Conservation (phyloP, 2,329 filamentous ascomycete species). For the Emmonsiellopsis sp. region DNA sequence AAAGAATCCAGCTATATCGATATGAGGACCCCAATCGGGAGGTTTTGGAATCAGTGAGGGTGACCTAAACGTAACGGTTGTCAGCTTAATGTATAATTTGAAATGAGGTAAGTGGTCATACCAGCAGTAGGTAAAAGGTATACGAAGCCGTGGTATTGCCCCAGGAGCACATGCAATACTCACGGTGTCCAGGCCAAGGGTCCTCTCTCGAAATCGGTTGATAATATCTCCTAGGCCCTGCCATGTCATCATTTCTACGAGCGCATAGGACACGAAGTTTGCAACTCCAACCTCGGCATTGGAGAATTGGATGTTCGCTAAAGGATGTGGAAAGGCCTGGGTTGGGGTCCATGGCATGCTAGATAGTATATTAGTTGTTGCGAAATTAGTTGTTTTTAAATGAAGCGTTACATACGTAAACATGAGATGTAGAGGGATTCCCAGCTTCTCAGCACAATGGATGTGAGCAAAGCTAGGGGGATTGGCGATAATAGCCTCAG, state of each 20-base stretch:
- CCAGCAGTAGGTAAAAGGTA: slow-evolving; percentile 92
- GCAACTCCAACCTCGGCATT: slow-evolving; percentile 69
- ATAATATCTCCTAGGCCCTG: slow-evolving; percentile 86
- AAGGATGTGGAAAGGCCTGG: slow-evolving; percentile 73
- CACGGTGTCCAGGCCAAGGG: slow-evolving; percentile 65
- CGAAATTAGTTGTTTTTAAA: background rate
- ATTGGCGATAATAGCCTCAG: slow-evolving; percentile 81
- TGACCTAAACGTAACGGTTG: slow-evolving; percentile 38
- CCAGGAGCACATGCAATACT: slow-evolving; percentile 77
- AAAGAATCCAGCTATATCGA: slow-evolving; percentile 68
- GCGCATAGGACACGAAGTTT: slow-evolving; percentile 73
- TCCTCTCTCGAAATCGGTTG: slow-evolving; percentile 71
- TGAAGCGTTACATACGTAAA: slow-evolving; percentile 57
- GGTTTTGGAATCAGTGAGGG: slow-evolving; percentile 71
- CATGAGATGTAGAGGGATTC: slow-evolving; percentile 74
- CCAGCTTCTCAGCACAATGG: slow-evolving; percentile 69
- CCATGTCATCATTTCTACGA: slow-evolving; percentile 90
- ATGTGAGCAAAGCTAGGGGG: slow-evolving; percentile 70
- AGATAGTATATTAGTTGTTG: slow-evolving; percentile 15
- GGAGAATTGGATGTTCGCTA: slow-evolving; percentile 70
- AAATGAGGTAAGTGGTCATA: slow-evolving; percentile 14
- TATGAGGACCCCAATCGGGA: slow-evolving; percentile 62
- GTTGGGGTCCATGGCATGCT: slow-evolving; percentile 87
- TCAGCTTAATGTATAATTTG: background rate
- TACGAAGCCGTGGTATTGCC: slow-evolving; percentile 62